Base-by-base conservation (phyloP, 192 early-diverging fungal species). In the Coemansia sp. region DNA sequence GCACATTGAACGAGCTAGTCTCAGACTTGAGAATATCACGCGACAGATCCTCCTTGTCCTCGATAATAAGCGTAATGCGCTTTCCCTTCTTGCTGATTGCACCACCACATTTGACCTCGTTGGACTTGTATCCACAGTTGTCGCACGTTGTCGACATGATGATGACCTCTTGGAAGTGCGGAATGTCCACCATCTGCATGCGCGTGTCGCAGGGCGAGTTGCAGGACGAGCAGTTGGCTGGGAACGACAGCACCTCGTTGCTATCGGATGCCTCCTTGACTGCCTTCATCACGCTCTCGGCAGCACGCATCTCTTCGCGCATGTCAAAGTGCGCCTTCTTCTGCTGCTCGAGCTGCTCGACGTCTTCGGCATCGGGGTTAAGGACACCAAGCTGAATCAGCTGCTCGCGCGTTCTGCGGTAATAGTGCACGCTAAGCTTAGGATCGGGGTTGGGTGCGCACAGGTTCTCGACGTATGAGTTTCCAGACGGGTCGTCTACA, bases 91-190 rank as follows among this genome's bases (percentile, higher is more conserved):
- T 67, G 55, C 90, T 82, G 56, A 97, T 88, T 17, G 92, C 82
- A 13, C 95, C 93, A 50, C 94, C 92, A 55, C 93, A 86, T 80
- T 97, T 97, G 62, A 97, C 93, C 74, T 97, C 95, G 71, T 95
- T 97, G 48, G 84, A 88, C 83, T 94, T 95, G 83, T 90, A 97
- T 11, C 93, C 95, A 69, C 95, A 97, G 21, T 72, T 59, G 42
- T 96, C 92, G 76, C 95, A 97, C 44, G 81, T 81, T 3, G 93
- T 96, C 14, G 93, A 86, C 95, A 95, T 96, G 61, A 97, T 91
- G 45, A 97, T 87, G 12, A 96, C 91, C 54, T 97, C 88, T 67
- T 95, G 95, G 69, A 97, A 97, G 62, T 97, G 93, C 38, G 94
- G 94, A 62, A 96, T 95, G 53, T 93, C 82, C 48, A 96, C 57